phyloP scores from a whole-genome alignment of 2,329 filamentous ascomycete genomes.

The Colletotrichum agaves region DNA sequence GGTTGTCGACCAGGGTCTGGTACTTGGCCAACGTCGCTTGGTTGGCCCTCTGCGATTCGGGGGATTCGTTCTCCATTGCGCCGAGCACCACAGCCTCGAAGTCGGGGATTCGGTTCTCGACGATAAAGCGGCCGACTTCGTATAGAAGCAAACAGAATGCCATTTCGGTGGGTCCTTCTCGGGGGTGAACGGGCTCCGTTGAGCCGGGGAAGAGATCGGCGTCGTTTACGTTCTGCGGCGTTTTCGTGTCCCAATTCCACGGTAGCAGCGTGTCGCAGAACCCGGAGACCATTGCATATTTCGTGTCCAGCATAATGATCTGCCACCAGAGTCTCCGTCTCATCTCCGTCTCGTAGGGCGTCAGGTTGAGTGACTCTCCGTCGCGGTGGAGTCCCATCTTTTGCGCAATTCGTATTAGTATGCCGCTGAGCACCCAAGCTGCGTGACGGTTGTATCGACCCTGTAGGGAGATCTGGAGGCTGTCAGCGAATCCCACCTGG shows the following conservation, averaged over 20 bases:
- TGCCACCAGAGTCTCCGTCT: constrained; percentile 76
- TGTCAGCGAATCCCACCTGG: constrained; percentile 32
- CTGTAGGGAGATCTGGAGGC: constrained; percentile 61
- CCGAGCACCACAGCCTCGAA: constrained; percentile 55
- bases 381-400: constrained; percentile 76
- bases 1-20: constrained; percentile 51
- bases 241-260: constrained; percentile 65
- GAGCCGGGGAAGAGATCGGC: constrained; percentile 66
- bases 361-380: constrained; percentile 64
- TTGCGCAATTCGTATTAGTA: constrained; percentile 71
- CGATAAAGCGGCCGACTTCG: constrained; percentile 61
- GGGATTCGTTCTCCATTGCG: constrained; percentile 50
- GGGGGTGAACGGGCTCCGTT: constrained; percentile 60
- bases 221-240: constrained; percentile 68
- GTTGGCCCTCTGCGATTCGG: constrained; percentile 61
- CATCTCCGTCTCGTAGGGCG: constrained; percentile 74
- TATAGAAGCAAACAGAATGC: constrained; percentile 64
- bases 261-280: constrained; percentile 64
- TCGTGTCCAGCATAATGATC: constrained; percentile 67
- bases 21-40: constrained; percentile 53
- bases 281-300: constrained; percentile 67
- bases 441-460: constrained; percentile 69
- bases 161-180: constrained; percentile 71
- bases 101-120: constrained; percentile 53
- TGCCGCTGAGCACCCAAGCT: constrained; percentile 69